phyloP scores from a whole-genome alignment of 306 rosid genomes.

The Canavalia gladiata region DNA sequence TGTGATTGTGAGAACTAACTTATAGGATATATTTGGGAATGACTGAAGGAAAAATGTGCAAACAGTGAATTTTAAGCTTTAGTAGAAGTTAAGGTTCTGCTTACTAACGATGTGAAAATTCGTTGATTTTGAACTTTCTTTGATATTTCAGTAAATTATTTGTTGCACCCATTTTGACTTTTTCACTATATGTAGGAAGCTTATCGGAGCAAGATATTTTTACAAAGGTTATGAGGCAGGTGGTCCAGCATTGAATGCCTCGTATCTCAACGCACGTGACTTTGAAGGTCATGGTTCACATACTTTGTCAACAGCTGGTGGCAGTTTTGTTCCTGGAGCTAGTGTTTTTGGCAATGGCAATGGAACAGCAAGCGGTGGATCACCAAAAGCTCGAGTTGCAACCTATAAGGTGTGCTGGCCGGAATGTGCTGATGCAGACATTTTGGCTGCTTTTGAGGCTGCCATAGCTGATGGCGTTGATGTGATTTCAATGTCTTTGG shows the following conservation, averaged over 20 bases:
- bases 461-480: constrained; percentile 83
- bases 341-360: constrained; percentile 65
- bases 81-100: too few species aligned
- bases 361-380: constrained; percentile 93
- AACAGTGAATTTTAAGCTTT: too few species aligned
- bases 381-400: constrained; percentile 81
- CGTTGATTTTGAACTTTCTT: not conserved
- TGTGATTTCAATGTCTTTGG: constrained; percentile 67
- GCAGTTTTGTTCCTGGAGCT: constrained; percentile 54
- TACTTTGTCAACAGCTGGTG: constrained; percentile 43
- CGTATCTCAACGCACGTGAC: constrained; percentile 60
- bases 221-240: constrained; percentile 54
- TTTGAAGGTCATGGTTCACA: constrained; percentile 83
- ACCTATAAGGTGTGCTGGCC: constrained; percentile 90
- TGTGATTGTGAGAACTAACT: too few species aligned
- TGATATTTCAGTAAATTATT: not conserved
- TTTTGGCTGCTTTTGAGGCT: constrained; percentile 76
- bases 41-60: too few species aligned
- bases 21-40: too few species aligned
- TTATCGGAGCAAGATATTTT: constrained; percentile 85
- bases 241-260: not conserved
- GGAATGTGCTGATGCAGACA: constrained; percentile 70
- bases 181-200: constrained; percentile 58
- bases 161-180: not conserved
- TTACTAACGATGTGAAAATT: not conserved